A percentile compares a stretch with the other conserved stretches of the same genome.
phyloP scores from a whole-genome alignment of 78 protist species.

The Dictyostelium intermedium region DNA sequence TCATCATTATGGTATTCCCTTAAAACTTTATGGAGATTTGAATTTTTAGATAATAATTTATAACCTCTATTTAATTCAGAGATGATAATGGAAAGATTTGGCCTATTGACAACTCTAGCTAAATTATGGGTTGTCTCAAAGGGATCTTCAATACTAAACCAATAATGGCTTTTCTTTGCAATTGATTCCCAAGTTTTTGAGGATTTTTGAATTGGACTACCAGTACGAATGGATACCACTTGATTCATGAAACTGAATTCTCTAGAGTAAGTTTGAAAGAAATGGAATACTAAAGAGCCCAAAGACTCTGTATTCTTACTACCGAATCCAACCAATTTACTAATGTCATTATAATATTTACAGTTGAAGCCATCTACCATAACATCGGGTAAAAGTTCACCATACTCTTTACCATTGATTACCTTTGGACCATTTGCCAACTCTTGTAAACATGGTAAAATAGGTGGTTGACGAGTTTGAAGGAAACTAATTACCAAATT shows the following conservation, averaged over 20 bases:
- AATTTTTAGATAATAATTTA: conserved; percentile 45
- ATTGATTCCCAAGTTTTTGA: conserved; percentile 64
- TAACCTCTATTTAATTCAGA: conserved; percentile 69
- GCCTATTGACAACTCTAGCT: conserved; percentile 72
- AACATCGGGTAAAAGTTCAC: conserved; percentile 29
- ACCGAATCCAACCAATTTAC: conserved; percentile 55
- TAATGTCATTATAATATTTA: conserved; percentile 66
- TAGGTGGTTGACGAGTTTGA: conserved; percentile 72
- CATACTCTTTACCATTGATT: conserved; percentile 31
- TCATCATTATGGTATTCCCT: conserved; percentile 33
- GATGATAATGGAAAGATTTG: conserved; percentile 46
- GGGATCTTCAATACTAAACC: conserved; percentile 76
- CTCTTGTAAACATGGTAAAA: conserved; percentile 68
- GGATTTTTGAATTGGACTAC: conserved; percentile 24
- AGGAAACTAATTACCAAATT: conserved; percentile 65
- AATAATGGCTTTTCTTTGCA: conserved; percentile 65
- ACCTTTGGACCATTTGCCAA: conserved; percentile 22
- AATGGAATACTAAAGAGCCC: conserved; percentile 61
- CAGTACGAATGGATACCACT: conserved; percentile 56
- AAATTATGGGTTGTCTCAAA: conserved; percentile 80
- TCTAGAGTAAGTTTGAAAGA: conserved; percentile 62
- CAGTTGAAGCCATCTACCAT: conserved; percentile 78
- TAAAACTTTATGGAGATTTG: conserved; percentile 61
- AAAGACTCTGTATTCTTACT: conserved; percentile 30
- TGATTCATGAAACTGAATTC: conserved; percentile 46